Conservation (phyloP, 2,329 filamentous ascomycete genomes). For the Amphichorda felina region DNA sequence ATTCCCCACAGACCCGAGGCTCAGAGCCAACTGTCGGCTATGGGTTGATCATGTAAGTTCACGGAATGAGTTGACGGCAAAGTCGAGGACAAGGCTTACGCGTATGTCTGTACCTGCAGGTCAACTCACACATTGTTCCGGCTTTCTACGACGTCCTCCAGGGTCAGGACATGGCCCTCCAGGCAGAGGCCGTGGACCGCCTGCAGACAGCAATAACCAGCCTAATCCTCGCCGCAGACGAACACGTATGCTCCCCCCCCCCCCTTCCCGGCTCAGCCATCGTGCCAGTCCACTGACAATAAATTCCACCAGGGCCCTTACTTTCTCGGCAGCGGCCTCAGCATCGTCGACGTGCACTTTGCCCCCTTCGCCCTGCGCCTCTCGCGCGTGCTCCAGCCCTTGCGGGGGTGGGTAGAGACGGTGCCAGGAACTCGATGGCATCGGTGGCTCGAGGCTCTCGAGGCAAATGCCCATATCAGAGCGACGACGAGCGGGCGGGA, state of each 20-base stretch:
- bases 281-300: too few species aligned
- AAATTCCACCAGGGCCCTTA: slow-evolving; percentile 44
- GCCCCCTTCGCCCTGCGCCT: slow-evolving; percentile 65
- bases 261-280: background rate
- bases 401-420: slow-evolving; percentile 54
- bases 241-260: slow-evolving; percentile 16
- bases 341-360: slow-evolving; percentile 62
- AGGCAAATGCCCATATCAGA: slow-evolving; percentile 47
- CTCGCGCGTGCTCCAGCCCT: slow-evolving; percentile 50
- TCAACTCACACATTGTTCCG: slow-evolving; percentile 67
- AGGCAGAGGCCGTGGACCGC: slow-evolving; percentile 22
- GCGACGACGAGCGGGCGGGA: slow-evolving; percentile 54
- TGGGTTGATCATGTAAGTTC: slow-evolving; percentile 67
- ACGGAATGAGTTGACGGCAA: background rate
- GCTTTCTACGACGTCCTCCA: slow-evolving; percentile 64
- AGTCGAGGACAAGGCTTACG: background rate
- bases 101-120: slow-evolving; percentile 25
- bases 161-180: slow-evolving; percentile 34
- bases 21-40: slow-evolving; percentile 61
- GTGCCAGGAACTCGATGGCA: slow-evolving; percentile 53
- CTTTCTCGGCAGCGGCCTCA: slow-evolving; percentile 42
- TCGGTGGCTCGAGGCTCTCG: slow-evolving; percentile 59
- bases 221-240: slow-evolving; percentile 34
- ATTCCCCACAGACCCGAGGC: slow-evolving; percentile 51
- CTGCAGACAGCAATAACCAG: slow-evolving; percentile 52